Percentiles rank a stretch among this genome's conserved stretches.
phyloP scores from a whole-genome alignment of 192 early-diverging fungal genomes.

The Obelidium mucronatum region DNA sequence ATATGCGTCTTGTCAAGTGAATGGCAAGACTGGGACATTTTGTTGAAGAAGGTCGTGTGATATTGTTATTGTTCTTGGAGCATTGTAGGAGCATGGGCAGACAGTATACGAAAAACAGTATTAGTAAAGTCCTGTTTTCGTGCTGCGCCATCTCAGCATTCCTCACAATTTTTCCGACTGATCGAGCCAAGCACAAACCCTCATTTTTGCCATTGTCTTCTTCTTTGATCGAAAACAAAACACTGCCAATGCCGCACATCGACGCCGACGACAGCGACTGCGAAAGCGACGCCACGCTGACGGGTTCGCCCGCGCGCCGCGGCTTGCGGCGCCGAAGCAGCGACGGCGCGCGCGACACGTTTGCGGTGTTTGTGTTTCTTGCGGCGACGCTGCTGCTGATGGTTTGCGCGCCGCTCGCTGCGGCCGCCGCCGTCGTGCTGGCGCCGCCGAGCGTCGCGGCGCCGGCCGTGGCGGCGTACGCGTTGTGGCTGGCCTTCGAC shows the following conservation, averaged over 20 bases:
- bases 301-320: background rate
- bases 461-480: background rate
- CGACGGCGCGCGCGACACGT: background rate
- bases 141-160: no score
- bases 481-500: slow-evolving; percentile 2
- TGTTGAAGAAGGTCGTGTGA: background rate
- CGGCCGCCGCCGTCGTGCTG: background rate
- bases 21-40: background rate
- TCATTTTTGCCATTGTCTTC: background rate
- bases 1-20: slow-evolving; percentile 42
- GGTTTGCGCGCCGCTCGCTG: background rate
- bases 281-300: slow-evolving; percentile 3
- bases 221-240: background rate
- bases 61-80: background rate
- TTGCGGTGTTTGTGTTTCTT: slow-evolving; percentile 1
- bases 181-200: background rate
- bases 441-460: background rate
- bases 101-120: background rate
- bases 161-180: no score
- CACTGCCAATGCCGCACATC: background rate
- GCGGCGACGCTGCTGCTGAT: background rate
- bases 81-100: background rate
- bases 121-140: no score
- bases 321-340: background rate
- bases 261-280: background rate